phyloP scores from a whole-genome alignment of 1,284 basidiomycete species.

The Rhizopogon hawkerae region DNA sequence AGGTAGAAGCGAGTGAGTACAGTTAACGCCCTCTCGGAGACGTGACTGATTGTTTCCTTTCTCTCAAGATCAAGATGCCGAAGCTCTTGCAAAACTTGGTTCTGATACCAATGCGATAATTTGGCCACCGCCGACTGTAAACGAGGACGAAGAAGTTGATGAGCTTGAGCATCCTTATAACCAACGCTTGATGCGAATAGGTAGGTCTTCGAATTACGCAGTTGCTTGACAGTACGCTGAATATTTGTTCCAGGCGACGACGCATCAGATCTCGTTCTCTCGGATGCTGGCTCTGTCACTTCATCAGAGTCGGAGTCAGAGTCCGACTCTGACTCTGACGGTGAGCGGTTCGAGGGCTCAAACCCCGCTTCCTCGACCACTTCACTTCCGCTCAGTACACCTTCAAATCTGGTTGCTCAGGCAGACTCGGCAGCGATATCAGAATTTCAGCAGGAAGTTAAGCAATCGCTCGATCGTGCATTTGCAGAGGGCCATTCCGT shows the following conservation, averaged over 20 bases:
- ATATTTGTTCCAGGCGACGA: constrained; percentile 42
- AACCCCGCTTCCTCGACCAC: constrained; percentile 37
- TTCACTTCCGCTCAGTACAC: constrained; percentile 28
- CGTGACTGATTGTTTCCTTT: constrained; percentile 12
- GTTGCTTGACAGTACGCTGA: constrained; percentile 4
- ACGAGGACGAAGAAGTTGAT: constrained; percentile 56
- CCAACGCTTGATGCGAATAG: constrained; percentile 62
- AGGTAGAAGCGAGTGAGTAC: constrained; percentile 51
- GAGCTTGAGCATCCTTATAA: constrained; percentile 55
- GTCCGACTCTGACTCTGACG: constrained; percentile 23
- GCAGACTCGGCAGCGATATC: constrained; percentile 42
- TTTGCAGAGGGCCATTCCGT: constrained; percentile 86
- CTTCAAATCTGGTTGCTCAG: constrained; percentile 29
- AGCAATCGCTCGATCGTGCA: constrained; percentile 77
- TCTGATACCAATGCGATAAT: constrained; percentile 58
- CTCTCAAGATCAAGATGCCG: constrained; percentile 34
- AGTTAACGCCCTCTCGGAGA: neutral
- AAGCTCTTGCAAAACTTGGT: constrained; percentile 41
- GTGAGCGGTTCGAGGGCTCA: constrained; percentile 25
- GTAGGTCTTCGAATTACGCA: constrained; percentile 27
- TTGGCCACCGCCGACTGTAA: constrained; percentile 50
- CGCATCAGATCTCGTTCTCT: constrained; percentile 49
- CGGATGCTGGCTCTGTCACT: constrained; percentile 48
- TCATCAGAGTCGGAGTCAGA: constrained; percentile 29
- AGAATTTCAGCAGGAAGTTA: constrained; percentile 75